These are phyloP conservation scores for Penicillium bovifimosum DNA, from an alignment of 495 filamentous ascomycete genomes.

Conservation along the genomic window DNA sequence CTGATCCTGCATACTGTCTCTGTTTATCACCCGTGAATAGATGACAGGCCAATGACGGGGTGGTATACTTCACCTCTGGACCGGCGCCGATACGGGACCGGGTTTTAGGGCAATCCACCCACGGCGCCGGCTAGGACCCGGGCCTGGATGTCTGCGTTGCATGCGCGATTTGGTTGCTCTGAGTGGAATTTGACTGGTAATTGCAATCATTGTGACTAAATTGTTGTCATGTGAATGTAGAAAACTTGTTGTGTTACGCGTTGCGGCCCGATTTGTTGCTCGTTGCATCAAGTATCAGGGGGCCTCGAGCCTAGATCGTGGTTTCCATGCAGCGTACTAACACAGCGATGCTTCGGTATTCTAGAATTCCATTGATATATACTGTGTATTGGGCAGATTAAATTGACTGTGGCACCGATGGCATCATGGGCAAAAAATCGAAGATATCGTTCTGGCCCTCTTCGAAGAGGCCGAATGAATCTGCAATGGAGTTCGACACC, in stretches of 20 bases:
- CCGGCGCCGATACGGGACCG: constrained; percentile 31
- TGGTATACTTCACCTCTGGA: constrained; percentile 17
- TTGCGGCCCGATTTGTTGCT: constrained; percentile 14
- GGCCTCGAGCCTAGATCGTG: constrained; percentile 2
- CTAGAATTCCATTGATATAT: background rate
- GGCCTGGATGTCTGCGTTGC: constrained; percentile 10
- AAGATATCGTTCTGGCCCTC: constrained; percentile 43
- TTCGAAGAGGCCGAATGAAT: constrained; percentile 43
- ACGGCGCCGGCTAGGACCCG: constrained; percentile 28
- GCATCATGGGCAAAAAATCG: constrained; percentile 41
- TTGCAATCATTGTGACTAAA: background rate
- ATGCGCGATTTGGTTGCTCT: constrained; percentile 11
- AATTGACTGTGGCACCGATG: constrained; percentile 29
- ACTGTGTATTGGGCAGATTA: background rate
- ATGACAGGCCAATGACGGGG: constrained; percentile 15
- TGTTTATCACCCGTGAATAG: constrained; percentile 17
- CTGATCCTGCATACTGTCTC: constrained; percentile 11
- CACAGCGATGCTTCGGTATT: background rate
- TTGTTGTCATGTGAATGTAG: constrained; percentile 10
- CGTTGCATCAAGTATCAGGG: background rate
- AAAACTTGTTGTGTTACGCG: constrained; percentile 4
- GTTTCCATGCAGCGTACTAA: background rate
- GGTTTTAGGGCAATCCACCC: constrained; percentile 11
- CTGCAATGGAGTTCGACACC: constrained; percentile 38
- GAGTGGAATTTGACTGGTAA: background rate